Base-by-base conservation (phyloP, 2,329 filamentous ascomycete species). In the Aspergillus ochraceoroseus region DNA sequence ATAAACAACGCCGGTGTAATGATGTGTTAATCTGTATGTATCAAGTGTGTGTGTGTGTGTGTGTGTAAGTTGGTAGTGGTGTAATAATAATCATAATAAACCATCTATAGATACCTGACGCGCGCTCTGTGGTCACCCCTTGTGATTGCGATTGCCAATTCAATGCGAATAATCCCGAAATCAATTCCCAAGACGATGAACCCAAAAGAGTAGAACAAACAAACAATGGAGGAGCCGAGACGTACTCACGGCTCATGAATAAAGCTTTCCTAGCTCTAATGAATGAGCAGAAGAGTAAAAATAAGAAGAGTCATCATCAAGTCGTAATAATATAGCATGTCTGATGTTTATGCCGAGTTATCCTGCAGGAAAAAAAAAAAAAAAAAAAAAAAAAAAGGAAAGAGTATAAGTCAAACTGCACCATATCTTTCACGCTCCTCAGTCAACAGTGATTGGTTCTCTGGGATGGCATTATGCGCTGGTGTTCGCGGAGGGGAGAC, bases 401-500 rank as follows among this genome's bases (percentile, higher is more conserved):
- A n/a, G n/a, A 20, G 3, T 4, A 19, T 22, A 11, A 19, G 33
- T 58, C 37, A 66, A 43, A 65, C 56, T 38, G 59, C 53, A 11
- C 63, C 63, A 38, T 66, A 66, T 48, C 53, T 54, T 29, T 52
- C 54, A 2, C 49, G 46, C 7, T 55, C 59, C 3, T 50, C 43
- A 12, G 48, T 40, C 26, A 66, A 47, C 23, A 66, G 53, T 26
- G 56, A 47, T 41, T 58, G 59, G 7, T 52, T 53, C 38, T 66
- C 63, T 15, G 43, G 51, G 15, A 33, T 30, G 5, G 44, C 38
- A 17, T 32, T 27, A n/a, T 27, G 19, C 3, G 19, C 29, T 13
- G 34, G 40, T 17, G 57, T 56, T 37, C 55, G 57, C 18, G 57
- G 53, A 20, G 66, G 64, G 13, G 64, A 63, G 17, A 72, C 63